phyloP scores from a whole-genome alignment of 1,139 yeast genomes.

The Candida glucosophila region DNA sequence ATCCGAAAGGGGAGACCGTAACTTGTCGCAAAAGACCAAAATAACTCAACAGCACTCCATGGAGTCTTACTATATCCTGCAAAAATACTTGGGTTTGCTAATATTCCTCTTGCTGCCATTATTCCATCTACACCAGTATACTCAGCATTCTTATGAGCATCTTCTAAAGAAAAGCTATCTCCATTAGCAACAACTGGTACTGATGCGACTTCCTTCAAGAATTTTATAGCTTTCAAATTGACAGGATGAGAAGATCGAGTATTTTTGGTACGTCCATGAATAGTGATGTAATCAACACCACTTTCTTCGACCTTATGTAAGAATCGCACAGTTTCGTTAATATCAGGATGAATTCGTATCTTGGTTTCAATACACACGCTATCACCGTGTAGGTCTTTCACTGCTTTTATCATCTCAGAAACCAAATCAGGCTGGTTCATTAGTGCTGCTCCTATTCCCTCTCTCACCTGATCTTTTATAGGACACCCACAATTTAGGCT shows the following conservation, averaged over 20 bases:
- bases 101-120: slow-evolving; percentile 89
- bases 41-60: slow-evolving; percentile 82
- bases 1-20: slow-evolving; percentile 81
- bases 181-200: slow-evolving; percentile 95
- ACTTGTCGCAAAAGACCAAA: slow-evolving; percentile 69
- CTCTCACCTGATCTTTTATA: slow-evolving; percentile 86
- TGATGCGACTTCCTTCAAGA: slow-evolving; percentile 48
- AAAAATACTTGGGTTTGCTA: slow-evolving; percentile 82
- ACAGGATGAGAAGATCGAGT: slow-evolving; percentile 83
- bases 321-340: slow-evolving; percentile 62
- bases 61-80: slow-evolving; percentile 69
- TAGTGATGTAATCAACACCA: slow-evolving; percentile 90
- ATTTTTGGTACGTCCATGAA: slow-evolving; percentile 83
- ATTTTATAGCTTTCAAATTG: slow-evolving; percentile 70
- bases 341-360: slow-evolving; percentile 75
- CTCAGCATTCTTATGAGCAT: slow-evolving; percentile 51
- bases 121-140: slow-evolving; percentile 81
- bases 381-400: slow-evolving; percentile 65
- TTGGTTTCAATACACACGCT: slow-evolving; percentile 76
- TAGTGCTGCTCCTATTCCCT: slow-evolving; percentile 94
- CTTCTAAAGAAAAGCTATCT: slow-evolving; percentile 68
- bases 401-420: slow-evolving; percentile 74
- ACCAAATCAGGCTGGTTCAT: slow-evolving; percentile 81
- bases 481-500: slow-evolving; percentile 98
- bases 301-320: slow-evolving; percentile 70